These are phyloP conservation scores for Trametes gibbosa DNA, from an alignment of 768 basidiomycete species.

Conservation along the genomic window DNA sequence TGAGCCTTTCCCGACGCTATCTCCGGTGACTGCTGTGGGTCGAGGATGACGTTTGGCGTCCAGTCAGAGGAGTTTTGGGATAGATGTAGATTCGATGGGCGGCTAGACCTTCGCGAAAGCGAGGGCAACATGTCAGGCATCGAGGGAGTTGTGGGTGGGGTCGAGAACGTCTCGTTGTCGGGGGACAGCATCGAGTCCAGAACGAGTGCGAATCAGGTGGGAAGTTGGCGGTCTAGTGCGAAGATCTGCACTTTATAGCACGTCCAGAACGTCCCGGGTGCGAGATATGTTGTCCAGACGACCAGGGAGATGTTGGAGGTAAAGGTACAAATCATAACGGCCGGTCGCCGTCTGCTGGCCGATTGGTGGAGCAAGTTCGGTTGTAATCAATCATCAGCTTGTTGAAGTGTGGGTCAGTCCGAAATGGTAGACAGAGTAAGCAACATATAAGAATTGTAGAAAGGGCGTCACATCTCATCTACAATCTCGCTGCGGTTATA, in stretches of 20 bases:
- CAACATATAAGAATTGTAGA: too few relatives aligned
- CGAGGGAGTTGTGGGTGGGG: constrained; percentile 43
- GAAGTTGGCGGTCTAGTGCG: neutral
- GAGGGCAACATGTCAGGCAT: constrained; percentile 34
- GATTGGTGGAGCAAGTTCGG: constrained; percentile 7
- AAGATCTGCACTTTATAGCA: constrained; percentile 2
- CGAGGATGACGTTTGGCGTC: constrained; percentile 36
- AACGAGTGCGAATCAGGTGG: neutral
- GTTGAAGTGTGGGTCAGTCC: too few relatives aligned
- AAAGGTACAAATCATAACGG: neutral
- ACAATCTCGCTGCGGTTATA: too few relatives aligned
- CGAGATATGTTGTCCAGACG: constrained; percentile 18
- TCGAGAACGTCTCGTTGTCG: constrained; percentile 42
- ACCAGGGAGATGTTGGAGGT: constrained; percentile 7
- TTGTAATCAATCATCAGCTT: neutral
- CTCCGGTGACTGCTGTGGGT: constrained; percentile 33
- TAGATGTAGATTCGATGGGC: constrained; percentile 37
- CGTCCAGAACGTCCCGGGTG: neutral
- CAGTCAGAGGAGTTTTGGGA: constrained; percentile 29
- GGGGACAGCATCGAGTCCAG: constrained; percentile 26
- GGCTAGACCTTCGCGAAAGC: constrained; percentile 35
- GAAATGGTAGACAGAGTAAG: too few relatives aligned
- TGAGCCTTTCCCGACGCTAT: constrained; percentile 1
- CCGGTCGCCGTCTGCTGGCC: neutral
- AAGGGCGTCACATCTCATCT: too few relatives aligned